phyloP scores from a whole-genome alignment of 768 basidiomycete genomes.

The Grammothele lineata region DNA sequence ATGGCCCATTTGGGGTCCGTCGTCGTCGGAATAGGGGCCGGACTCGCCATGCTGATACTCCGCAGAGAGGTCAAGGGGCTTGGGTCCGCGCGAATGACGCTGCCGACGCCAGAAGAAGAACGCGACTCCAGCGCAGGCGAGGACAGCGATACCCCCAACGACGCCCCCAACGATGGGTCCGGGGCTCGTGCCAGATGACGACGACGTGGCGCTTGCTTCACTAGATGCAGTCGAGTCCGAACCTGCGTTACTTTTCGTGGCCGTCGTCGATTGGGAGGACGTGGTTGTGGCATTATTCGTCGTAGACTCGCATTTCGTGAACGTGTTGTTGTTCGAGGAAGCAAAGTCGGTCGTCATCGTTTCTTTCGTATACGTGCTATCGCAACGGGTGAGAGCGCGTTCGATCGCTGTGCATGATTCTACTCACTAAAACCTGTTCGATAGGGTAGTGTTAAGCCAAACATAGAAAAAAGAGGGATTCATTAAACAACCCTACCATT shows the following conservation, averaged over 20 bases:
- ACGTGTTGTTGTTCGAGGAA: slow-evolving; percentile 15
- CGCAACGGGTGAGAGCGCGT: neutral
- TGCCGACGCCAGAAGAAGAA: slow-evolving; percentile 5
- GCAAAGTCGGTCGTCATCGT: slow-evolving; percentile 11
- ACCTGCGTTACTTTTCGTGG: too few species aligned
- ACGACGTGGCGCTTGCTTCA: neutral
- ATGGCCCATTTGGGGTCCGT: neutral
- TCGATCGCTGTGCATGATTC: neutral
- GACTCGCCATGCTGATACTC: slow-evolving; percentile 4
- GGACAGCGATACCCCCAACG: slow-evolving; percentile 1
- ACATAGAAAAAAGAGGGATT: too few species aligned
- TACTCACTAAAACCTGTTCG: neutral
- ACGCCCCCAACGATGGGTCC: slow-evolving; percentile 8
- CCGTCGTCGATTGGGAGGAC: too few species aligned
- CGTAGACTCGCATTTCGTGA: slow-evolving; percentile 15
- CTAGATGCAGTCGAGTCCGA: too few species aligned
- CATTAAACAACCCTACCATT: neutral
- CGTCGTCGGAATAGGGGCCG: too few species aligned
- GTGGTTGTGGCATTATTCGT: neutral
- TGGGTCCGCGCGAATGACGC: slow-evolving; percentile 1
- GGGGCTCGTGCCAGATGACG: neutral
- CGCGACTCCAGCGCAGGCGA: neutral
- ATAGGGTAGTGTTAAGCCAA: too few species aligned
- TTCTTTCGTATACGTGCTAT: slow-evolving; percentile 10
- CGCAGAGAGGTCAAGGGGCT: slow-evolving; percentile 8